Base-by-base conservation (phyloP, 2,329 filamentous ascomycete genomes). In the Myriosclerotinia duriaeana region DNA sequence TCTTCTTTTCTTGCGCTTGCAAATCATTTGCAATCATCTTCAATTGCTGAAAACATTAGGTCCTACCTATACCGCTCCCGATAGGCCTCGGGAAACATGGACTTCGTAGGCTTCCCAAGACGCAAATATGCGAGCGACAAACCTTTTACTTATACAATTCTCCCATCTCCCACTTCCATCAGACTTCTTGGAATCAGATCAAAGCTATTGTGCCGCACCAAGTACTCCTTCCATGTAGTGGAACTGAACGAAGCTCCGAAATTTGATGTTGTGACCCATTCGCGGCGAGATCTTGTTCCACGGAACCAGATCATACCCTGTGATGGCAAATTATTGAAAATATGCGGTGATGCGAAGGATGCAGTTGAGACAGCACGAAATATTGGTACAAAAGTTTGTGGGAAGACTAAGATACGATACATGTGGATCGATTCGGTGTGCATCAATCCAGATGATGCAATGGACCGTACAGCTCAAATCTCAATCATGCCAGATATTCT, bases 351-450 rank as follows among this genome's bases (percentile, higher is more conserved):
- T 38, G 30, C 62, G 34, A 59, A 64, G 40, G 17, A 46, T 30
- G 53, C 62, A 8, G 30, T 64, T 15, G 36, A 64, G 5, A 20
- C 3, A 3, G 52, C 34, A 6, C n/a, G 17, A 15, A n/a, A 26
- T 7, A 14, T 60, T 26, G n/a, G 3, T 17, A 9, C 34, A 15
- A 38, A n/a, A 22, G 12, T 5, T 11, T 48, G 22, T 14, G 34
- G 40, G 14, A 64, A 44, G 30, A 40, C 12, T 12, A 58, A 38
- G 34, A 56, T 11, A n/a, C 40, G n/a, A 64, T 59, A 64, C 12
- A 26, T 64, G 26, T 69, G 68, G 68, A 60, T 69, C 7, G 66
- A 69, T 50, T 67, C 68, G 20, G 54, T 69, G 5, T 69, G 68
- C 42, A 68, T 69, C 11, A 48, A 69, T 55, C 54, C 67, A 63